Evolutionary conservation across 805 yeast species (phyloP).

Genomic region (Lachancea nothofagi): DNA sequence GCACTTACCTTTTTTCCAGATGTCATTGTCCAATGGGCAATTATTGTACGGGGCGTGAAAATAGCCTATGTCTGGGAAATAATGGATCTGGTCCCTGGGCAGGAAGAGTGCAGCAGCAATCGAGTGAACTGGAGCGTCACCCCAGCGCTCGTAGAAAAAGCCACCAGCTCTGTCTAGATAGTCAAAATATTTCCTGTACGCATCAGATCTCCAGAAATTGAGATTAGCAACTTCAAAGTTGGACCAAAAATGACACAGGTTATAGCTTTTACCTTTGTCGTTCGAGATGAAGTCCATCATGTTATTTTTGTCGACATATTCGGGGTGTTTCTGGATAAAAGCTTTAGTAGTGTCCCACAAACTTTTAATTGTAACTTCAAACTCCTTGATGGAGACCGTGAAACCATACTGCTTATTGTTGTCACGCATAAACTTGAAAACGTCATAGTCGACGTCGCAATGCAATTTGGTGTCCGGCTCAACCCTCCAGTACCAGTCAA

Average conservation of each 20-base stretch:
- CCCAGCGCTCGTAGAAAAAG: constrained; percentile 93
- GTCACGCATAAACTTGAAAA: constrained; percentile 77
- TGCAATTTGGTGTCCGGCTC: constrained; percentile 78
- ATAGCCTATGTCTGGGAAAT: constrained; percentile 82
- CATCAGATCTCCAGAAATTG: constrained; percentile 68
- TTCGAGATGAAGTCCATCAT: constrained; percentile 65
- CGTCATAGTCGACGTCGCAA: constrained; percentile 78
- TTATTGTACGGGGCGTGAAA: constrained; percentile 75
- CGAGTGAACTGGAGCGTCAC: constrained; percentile 90
- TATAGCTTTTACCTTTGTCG: constrained; percentile 66
- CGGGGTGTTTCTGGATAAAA: constrained; percentile 56
- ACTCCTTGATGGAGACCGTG: constrained; percentile 75
- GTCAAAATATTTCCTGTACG: constrained; percentile 66
- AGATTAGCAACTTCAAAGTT: constrained; percentile 79
- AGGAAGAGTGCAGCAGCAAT: constrained; percentile 78
- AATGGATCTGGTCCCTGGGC: constrained; percentile 64
- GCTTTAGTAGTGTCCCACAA: constrained; percentile 67
- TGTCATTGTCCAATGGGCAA: constrained; percentile 64
- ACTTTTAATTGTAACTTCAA: constrained; percentile 63
- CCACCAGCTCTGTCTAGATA: constrained; percentile 77
- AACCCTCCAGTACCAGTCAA: constrained; percentile 91
- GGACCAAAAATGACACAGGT: constrained; percentile 87
- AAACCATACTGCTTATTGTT: constrained; percentile 69
- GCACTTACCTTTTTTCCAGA: constrained; percentile 61
- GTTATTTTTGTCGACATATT: constrained; percentile 54